phyloP scores from a whole-genome alignment of 371 early-diverging fungal species.

The Phascolomyces articulosus region DNA sequence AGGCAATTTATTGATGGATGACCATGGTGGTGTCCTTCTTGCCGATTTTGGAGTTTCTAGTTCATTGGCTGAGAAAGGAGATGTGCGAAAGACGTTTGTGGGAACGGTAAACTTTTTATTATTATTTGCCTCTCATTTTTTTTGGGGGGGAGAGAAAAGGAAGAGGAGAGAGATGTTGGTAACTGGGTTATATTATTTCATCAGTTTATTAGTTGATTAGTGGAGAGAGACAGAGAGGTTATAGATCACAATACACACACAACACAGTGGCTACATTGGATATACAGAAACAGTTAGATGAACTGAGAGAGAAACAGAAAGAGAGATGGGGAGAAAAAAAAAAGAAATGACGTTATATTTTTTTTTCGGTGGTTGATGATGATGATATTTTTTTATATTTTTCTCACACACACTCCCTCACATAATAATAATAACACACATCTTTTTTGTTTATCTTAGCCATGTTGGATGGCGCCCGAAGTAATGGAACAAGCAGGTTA shows the following conservation, averaged over 20 bases:
- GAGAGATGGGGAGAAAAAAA: no score
- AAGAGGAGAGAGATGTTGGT: no score
- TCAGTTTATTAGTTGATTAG: neutral
- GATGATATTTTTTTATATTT: no score
- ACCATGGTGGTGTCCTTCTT: constrained; percentile 81
- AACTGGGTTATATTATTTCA: no score
- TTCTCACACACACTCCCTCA: constrained; percentile 9
- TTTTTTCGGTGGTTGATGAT: neutral
- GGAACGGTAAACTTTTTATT: constrained; percentile 69
- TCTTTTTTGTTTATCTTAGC: constrained; percentile 26
- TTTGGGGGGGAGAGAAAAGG: no score
- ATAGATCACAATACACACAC: no score
- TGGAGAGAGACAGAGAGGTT: neutral
- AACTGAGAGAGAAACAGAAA: neutral
- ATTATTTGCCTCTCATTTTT: no score
- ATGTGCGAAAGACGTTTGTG: constrained; percentile 88
- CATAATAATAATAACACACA: neutral
- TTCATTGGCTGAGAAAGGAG: constrained; percentile 79
- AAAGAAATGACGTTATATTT: constrained; percentile 10
- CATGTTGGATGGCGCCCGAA: constrained; percentile 93
- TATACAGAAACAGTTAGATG: no score
- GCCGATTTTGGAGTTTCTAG: constrained; percentile 93
- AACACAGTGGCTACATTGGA: no score
- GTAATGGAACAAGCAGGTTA: constrained; percentile 82
- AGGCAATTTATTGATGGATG: constrained; percentile 86